These are phyloP conservation scores for Cochlearia excelsa DNA, from an alignment of 345 rosid genomes.

Conservation along the genomic window DNA sequence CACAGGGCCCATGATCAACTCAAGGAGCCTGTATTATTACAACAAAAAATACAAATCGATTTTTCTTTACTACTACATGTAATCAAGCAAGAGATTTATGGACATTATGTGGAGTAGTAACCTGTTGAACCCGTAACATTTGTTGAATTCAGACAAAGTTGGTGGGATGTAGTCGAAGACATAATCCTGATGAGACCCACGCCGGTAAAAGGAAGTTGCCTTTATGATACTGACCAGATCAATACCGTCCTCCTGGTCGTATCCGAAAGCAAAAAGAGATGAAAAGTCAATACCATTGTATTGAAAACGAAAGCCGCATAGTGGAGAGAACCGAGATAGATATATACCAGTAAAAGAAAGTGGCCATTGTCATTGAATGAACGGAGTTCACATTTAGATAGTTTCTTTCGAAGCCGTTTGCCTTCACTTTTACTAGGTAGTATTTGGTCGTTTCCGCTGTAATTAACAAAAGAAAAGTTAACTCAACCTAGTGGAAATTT, in stretches of 20 bases:
- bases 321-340: conserved; percentile 13
- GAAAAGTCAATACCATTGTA: too few species aligned
- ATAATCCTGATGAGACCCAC: conserved; percentile 45
- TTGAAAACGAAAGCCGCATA: conserved; percentile 17
- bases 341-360: conserved; percentile 70
- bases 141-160: conserved; percentile 48
- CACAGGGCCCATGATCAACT: conserved; percentile 50
- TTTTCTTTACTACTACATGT: conserved; percentile 6
- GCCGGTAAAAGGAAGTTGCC: conserved; percentile 63
- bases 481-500: conserved; percentile 5
- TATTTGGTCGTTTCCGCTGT: conserved; percentile 75
- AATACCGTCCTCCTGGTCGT: conserved; percentile 61
- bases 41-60: conserved; percentile 4
- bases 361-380: conserved; percentile 58
- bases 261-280: conserved; percentile 10
- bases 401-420: conserved; percentile 44
- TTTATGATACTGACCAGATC: conserved; percentile 61
- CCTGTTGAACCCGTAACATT: conserved; percentile 31
- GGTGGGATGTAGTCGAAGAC: conserved; percentile 60
- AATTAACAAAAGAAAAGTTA: conserved; percentile 8
- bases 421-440: conserved; percentile 71
- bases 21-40: conserved; percentile 34
- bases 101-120: conserved; percentile 7
- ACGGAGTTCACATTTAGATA: conserved; percentile 55
- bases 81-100: conserved; percentile 16